Percentiles rank a stretch among this genome's conserved stretches.
These are phyloP conservation scores for Acarospora socialis DNA, from an alignment of 2,329 filamentous ascomycete species.

Conservation along the genomic window DNA sequence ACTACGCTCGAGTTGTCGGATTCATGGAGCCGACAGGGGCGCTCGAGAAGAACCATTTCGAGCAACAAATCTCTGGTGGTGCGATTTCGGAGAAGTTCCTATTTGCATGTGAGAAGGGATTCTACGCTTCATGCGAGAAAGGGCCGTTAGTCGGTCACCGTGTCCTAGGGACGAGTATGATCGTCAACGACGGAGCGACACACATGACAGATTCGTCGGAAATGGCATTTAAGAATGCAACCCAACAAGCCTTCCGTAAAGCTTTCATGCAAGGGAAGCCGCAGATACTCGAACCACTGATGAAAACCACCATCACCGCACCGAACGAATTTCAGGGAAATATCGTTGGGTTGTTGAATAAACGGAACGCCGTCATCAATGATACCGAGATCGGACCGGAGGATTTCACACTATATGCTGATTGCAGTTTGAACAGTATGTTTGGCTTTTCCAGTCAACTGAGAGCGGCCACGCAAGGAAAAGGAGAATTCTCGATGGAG, in stretches of 20 bases:
- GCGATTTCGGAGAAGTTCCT: conserved; percentile 92
- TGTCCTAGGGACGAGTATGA: conserved; percentile 79
- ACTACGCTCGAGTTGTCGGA: conserved; percentile 84
- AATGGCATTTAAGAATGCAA: conserved; percentile 87
- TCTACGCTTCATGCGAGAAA: conserved; percentile 66
- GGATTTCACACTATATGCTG: conserved; percentile 83
- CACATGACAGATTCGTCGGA: conserved; percentile 97
- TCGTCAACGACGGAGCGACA: conserved; percentile 89
- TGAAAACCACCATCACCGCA: conserved; percentile 95
- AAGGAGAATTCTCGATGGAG: conserved; percentile 98
- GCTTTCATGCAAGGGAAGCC: conserved; percentile 71
- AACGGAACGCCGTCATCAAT: conserved; percentile 86
- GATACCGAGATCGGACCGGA: conserved; percentile 90
- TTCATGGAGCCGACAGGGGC: conserved; percentile 75
- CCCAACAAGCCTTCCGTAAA: conserved; percentile 92
- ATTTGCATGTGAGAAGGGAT: conserved; percentile 88
- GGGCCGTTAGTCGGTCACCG: conserved; percentile 86
- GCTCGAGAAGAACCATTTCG: conserved; percentile 65
- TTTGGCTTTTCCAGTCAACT: conserved; percentile 91
- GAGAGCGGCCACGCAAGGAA: conserved; percentile 87
- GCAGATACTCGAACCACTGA: conserved; percentile 81
- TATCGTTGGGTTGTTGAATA: conserved; percentile 89
- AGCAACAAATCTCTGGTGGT: conserved; percentile 76
- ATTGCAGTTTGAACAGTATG: conserved; percentile 93
- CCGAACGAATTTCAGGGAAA: conserved; percentile 96